phyloP scores from a whole-genome alignment of 805 yeast genomes.

The Nakazawaea holstii region DNA sequence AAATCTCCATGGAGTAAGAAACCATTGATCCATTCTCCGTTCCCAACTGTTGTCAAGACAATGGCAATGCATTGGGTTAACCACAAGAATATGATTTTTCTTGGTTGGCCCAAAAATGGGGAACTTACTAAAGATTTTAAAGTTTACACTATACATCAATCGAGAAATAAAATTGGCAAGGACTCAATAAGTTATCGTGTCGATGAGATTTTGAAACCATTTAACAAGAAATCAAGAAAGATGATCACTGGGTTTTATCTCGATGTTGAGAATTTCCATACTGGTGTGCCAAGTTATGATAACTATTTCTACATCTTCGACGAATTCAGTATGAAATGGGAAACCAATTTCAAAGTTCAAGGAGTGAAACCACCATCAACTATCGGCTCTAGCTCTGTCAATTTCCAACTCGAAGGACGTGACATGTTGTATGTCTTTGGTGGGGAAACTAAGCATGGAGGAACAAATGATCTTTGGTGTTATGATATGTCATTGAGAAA shows the following conservation, averaged over 20 bases:
- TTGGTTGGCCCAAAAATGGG: slow-evolving; percentile 2
- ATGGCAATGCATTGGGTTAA: slow-evolving; percentile 4
- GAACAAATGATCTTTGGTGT: slow-evolving; percentile 2
- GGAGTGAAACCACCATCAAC: slow-evolving; percentile 3
- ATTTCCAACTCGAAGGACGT: not conserved
- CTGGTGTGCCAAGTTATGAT: not conserved
- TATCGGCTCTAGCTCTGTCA: not conserved
- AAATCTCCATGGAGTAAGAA: slow-evolving; percentile 1
- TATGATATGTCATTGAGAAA: not conserved
- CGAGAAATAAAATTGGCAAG: not conserved
- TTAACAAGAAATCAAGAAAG: not conserved
- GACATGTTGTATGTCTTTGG: slow-evolving; percentile 6
- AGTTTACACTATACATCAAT: not conserved
- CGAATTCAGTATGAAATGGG: not conserved
- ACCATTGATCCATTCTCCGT: slow-evolving; percentile 6
- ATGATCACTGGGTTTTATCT: not conserved
- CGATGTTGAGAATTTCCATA: not conserved
- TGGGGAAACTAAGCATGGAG: not conserved
- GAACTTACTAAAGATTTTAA: not conserved
- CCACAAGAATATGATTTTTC: not conserved
- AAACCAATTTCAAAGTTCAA: not conserved
- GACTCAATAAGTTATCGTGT: not conserved
- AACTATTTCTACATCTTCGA: slow-evolving; percentile 3
- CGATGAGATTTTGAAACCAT: not conserved
- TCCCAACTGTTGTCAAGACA: not conserved